A percentile compares a stretch with the other conserved stretches of the same genome.
Evolutionary conservation across 176 grass and related monocot species (phyloP).

Genomic region (Rhynchospora tenuis): DNA sequence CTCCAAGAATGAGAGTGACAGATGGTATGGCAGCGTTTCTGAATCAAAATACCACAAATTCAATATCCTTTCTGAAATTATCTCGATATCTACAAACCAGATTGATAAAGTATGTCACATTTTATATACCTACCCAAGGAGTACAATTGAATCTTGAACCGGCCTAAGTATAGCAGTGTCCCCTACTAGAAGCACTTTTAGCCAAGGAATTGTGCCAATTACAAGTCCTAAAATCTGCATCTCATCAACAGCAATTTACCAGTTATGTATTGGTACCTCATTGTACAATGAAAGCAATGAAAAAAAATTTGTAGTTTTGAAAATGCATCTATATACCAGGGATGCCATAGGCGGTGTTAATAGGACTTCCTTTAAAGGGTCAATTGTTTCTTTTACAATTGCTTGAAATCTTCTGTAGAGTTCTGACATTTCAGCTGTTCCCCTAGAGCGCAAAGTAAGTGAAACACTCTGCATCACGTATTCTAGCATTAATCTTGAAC

Average conservation of each 20-base stretch:
- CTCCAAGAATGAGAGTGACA: slow-evolving; percentile 48
- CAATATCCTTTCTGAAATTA: not conserved
- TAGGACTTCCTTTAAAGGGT: slow-evolving; percentile 24
- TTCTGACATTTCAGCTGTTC: not conserved
- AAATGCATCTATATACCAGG: slow-evolving; percentile 18
- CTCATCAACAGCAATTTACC: not conserved
- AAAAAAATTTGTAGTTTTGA: not conserved
- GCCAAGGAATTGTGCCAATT: slow-evolving; percentile 24
- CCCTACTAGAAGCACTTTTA: slow-evolving; percentile 36
- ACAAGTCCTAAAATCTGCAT: slow-evolving; percentile 37
- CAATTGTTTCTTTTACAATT: slow-evolving; percentile 3
- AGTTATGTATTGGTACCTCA: not conserved
- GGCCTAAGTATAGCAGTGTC: slow-evolving; percentile 24
- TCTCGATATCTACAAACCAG: not conserved
- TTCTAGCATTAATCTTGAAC: not conserved
- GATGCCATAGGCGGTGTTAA: slow-evolving; percentile 44
- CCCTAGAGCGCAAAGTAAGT: not conserved
- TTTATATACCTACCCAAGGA: slow-evolving; percentile 30
- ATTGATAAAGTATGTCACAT: not conserved
- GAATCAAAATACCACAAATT: slow-evolving; percentile 13
- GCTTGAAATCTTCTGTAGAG: not conserved
- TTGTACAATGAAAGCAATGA: not conserved
- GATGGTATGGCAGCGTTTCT: slow-evolving; percentile 52
- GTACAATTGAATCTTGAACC: slow-evolving; percentile 32
- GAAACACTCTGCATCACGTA: not conserved